A percentile compares a stretch with the other conserved stretches of the same genome.
phyloP scores from a whole-genome alignment of 805 yeast genomes.

The Pichia paraexigua region DNA sequence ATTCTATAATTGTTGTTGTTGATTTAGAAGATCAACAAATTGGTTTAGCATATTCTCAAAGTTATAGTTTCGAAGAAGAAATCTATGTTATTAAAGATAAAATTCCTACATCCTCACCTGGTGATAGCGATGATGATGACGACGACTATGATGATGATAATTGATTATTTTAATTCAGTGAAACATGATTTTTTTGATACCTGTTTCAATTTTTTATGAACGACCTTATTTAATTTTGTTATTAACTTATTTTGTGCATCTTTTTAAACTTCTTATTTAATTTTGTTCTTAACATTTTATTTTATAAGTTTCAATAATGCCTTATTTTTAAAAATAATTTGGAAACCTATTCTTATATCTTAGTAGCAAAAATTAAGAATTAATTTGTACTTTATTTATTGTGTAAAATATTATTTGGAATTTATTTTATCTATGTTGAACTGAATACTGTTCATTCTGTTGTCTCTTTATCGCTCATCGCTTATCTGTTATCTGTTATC shows the following conservation, averaged over 20 bases:
- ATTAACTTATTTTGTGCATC: too few species aligned
- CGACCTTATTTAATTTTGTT: too few species aligned
- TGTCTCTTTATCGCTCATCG: too few species aligned
- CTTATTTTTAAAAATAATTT: neutral
- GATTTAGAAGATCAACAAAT: conserved; percentile 38
- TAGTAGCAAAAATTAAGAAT: too few species aligned
- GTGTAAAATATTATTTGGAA: too few species aligned
- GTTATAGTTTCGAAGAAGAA: too few species aligned
- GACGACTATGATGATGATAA: neutral
- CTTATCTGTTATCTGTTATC: neutral
- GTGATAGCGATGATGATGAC: neutral
- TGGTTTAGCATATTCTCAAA: conserved; percentile 29
- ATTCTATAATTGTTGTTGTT: conserved; percentile 38
- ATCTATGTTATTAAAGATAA: neutral
- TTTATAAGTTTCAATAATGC: neutral
- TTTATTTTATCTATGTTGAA: too few species aligned
- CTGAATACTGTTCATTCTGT: too few species aligned
- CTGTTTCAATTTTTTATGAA: neutral
- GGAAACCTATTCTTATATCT: too few species aligned
- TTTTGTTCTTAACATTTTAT: neutral
- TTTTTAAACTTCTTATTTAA: neutral
- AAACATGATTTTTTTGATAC: neutral
- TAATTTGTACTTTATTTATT: too few species aligned
- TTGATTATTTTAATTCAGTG: too few species aligned
- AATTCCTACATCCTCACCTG: neutral